These are phyloP conservation scores for Asclepias syriaca DNA, from an alignment of 257 asterid species.

Conservation along the genomic window DNA sequence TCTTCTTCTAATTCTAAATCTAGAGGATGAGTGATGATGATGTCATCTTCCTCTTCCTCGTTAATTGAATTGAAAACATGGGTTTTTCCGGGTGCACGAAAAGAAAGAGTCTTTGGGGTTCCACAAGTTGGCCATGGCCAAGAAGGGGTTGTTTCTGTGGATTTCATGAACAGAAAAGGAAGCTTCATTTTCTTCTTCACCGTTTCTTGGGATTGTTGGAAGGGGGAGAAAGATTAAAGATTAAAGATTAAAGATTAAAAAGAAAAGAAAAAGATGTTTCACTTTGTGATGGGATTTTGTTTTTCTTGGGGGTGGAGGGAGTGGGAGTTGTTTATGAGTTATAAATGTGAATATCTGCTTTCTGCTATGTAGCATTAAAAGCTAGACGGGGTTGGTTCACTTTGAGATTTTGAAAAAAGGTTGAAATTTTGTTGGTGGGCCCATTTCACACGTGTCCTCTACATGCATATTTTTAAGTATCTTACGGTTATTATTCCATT, in stretches of 20 bases:
- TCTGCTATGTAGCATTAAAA: slow-evolving; percentile 24
- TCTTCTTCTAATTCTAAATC: too few relatives aligned
- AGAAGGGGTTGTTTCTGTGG: slow-evolving; percentile 26
- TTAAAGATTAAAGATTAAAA: too few relatives aligned
- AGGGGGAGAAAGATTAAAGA: too few relatives aligned
- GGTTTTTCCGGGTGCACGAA: slow-evolving; percentile 29
- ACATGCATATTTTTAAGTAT: neutral
- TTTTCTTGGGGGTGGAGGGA: too few relatives aligned
- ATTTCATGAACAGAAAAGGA: slow-evolving; percentile 47
- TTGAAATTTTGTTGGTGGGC: neutral
- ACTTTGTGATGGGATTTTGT: slow-evolving; percentile 3
- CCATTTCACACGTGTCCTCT: neutral
- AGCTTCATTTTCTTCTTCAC: slow-evolving; percentile 41
- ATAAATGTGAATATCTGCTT: slow-evolving; percentile 8
- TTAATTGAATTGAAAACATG: slow-evolving; percentile 30
- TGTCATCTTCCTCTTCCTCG: neutral
- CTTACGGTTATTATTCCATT: too few relatives aligned
- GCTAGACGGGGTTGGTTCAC: slow-evolving; percentile 15
- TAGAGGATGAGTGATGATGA: too few relatives aligned
- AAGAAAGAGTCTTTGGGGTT: slow-evolving; percentile 55
- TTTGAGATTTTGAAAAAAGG: slow-evolving; percentile 29
- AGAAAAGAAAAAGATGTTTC: too few relatives aligned
- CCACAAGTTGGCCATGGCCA: slow-evolving; percentile 59
- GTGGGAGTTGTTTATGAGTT: neutral
- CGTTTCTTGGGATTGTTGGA: slow-evolving; percentile 5